These are phyloP conservation scores for Daldinia vernicosa DNA, from an alignment of 495 filamentous ascomycete genomes.

Conservation along the genomic window DNA sequence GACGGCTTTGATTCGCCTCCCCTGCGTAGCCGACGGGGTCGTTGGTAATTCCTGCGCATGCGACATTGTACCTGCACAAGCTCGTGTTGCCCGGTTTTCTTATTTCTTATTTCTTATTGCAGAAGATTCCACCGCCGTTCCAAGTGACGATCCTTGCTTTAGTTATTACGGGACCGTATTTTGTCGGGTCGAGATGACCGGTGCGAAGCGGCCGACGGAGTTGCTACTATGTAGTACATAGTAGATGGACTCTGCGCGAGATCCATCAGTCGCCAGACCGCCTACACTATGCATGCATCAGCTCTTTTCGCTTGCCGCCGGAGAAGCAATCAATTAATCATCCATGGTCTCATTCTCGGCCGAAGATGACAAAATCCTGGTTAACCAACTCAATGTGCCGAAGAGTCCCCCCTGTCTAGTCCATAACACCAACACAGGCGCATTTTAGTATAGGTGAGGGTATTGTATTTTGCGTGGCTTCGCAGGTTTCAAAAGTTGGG, in stretches of 20 bases:
- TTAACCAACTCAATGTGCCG: neutral
- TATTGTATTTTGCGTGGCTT: constrained; percentile 30
- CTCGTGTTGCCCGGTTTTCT: constrained; percentile 12
- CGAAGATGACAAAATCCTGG: constrained; percentile 13
- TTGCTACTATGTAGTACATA: neutral
- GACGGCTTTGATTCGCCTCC: constrained; percentile 49
- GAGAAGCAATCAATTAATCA: constrained; percentile 17
- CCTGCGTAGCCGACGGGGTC: constrained; percentile 8
- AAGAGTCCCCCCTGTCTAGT: neutral
- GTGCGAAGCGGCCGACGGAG: neutral
- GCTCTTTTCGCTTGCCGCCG: constrained; percentile 17
- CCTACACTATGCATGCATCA: constrained; percentile 20
- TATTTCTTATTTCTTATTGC: too few relatives aligned
- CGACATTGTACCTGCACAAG: constrained; percentile 26
- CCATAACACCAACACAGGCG: neutral
- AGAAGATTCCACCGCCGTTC: constrained; percentile 8
- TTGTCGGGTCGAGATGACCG: neutral
- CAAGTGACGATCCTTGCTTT: neutral
- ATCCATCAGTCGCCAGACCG: constrained; percentile 32
- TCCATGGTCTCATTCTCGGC: constrained; percentile 25
- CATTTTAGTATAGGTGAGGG: neutral
- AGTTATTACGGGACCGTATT: too few relatives aligned
- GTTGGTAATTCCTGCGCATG: constrained; percentile 13
- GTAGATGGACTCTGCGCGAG: neutral
- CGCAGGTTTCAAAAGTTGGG: constrained; percentile 33